Percentiles rank a stretch among this genome's conserved stretches.
These are phyloP conservation scores for Microstroma glucosiphilum DNA, from an alignment of 1,284 basidiomycete species.

Conservation along the genomic window DNA sequence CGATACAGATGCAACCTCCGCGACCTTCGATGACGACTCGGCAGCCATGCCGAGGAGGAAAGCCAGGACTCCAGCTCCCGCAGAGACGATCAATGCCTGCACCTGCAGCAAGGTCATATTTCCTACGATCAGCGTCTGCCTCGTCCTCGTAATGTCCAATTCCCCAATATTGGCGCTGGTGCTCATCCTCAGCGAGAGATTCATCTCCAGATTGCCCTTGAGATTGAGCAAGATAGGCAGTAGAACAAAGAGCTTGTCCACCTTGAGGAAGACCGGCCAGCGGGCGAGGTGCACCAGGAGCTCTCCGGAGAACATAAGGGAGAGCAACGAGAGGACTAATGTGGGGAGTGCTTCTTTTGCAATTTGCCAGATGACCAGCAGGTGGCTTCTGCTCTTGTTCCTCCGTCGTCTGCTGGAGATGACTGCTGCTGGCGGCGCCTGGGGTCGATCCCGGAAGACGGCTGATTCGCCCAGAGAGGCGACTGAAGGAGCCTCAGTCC, in stretches of 20 bases:
- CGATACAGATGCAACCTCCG: too few relatives aligned
- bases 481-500: too few relatives aligned
- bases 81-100: constrained; percentile 83
- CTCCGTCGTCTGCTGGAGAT: too few relatives aligned
- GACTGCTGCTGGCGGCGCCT: too few relatives aligned
- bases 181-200: constrained; percentile 57
- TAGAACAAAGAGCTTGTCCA: constrained; percentile 93
- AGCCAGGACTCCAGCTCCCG: constrained; percentile 72
- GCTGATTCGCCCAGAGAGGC: too few relatives aligned
- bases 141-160: constrained; percentile 66
- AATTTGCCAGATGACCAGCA: not conserved
- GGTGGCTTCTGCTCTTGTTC: too few relatives aligned
- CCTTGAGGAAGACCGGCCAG: constrained; percentile 78
- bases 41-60: constrained; percentile 63
- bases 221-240: constrained; percentile 90
- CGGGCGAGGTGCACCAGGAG: constrained; percentile 78
- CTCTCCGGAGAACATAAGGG: constrained; percentile 76
- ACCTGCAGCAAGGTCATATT: constrained; percentile 85
- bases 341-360: constrained; percentile 53
- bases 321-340: constrained; percentile 52
- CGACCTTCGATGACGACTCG: not conserved
- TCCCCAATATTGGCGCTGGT: constrained; percentile 69
- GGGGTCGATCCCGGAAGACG: too few relatives aligned
- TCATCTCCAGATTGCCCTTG: constrained; percentile 95
- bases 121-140: constrained; percentile 68